Evolutionary conservation across 768 basidiomycete species (phyloP).

Genomic region (Multifurca ochricompacta): DNA sequence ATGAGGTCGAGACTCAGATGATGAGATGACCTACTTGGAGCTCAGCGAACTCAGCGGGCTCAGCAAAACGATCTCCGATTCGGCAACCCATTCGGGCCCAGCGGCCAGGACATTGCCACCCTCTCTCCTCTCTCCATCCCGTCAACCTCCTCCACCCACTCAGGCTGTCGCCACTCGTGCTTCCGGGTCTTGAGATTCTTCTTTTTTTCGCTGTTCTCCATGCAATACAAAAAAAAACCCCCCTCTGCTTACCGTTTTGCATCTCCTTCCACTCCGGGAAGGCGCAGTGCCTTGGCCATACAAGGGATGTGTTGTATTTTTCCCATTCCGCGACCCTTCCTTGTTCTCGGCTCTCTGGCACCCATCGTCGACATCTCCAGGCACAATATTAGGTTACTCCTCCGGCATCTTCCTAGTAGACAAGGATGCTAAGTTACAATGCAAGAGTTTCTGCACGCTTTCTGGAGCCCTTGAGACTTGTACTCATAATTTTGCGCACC

Average conservation of each 20-base stretch:
- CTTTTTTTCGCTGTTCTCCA: too few relatives aligned
- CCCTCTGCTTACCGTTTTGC: too few relatives aligned
- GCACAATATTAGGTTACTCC: background rate
- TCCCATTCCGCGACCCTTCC: background rate
- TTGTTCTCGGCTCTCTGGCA: background rate
- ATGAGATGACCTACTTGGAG: too few relatives aligned
- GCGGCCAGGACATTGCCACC: background rate
- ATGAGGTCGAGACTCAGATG: too few relatives aligned
- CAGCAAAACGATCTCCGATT: background rate
- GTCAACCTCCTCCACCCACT: too few relatives aligned
- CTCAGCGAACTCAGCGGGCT: too few relatives aligned
- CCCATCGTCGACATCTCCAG: slow-evolving; percentile 11
- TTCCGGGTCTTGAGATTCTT: too few relatives aligned
- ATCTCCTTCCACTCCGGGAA: background rate
- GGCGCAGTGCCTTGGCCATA: background rate
- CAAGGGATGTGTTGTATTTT: background rate
- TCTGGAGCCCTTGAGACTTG: background rate
- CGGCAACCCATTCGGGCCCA: background rate
- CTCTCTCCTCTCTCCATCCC: background rate
- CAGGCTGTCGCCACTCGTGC: too few relatives aligned
- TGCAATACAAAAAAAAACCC: too few relatives aligned
- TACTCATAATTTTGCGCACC: background rate
- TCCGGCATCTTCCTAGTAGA: background rate
- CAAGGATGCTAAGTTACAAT: background rate
- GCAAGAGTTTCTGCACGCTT: background rate